phyloP scores from a whole-genome alignment of 164 flowering plant species.

The Vitis cinerea region DNA sequence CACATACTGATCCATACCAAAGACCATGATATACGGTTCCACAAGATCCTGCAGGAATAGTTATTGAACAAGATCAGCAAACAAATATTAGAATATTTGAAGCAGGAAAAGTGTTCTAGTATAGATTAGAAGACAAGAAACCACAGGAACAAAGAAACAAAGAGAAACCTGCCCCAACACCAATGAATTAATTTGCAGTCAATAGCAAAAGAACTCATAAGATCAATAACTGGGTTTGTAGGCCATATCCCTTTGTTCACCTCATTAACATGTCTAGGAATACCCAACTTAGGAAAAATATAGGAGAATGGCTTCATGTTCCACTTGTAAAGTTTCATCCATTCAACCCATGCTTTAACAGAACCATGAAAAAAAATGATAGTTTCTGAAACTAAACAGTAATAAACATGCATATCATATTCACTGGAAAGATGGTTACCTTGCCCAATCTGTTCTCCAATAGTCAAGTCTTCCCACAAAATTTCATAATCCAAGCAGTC shows the following conservation, averaged over 20 bases:
- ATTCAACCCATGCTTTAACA: neutral
- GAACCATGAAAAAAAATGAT: neutral
- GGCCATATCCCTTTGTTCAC: neutral
- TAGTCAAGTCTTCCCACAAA: constrained; percentile 90
- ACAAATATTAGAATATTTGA: constrained; percentile 6
- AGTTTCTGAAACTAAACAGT: neutral
- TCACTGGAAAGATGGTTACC: constrained; percentile 40
- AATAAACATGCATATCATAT: constrained; percentile 1
- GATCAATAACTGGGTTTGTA: no score
- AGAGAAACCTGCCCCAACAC: neutral
- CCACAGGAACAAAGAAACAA: neutral
- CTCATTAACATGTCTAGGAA: neutral
- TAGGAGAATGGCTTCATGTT: neutral
- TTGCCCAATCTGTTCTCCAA: constrained; percentile 96
- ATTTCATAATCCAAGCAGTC: constrained; percentile 91
- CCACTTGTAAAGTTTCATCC: neutral
- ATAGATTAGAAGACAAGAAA: neutral
- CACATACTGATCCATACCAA: constrained; percentile 99
- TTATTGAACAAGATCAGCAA: neutral
- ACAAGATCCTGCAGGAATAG: constrained; percentile 78
- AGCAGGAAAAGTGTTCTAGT: neutral
- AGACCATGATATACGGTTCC: constrained; percentile 97
- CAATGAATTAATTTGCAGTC: neutral
- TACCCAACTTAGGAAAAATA: neutral
- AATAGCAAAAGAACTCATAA: neutral